Conservation (phyloP, 768 basidiomycete species). For the Epithele typhae region DNA sequence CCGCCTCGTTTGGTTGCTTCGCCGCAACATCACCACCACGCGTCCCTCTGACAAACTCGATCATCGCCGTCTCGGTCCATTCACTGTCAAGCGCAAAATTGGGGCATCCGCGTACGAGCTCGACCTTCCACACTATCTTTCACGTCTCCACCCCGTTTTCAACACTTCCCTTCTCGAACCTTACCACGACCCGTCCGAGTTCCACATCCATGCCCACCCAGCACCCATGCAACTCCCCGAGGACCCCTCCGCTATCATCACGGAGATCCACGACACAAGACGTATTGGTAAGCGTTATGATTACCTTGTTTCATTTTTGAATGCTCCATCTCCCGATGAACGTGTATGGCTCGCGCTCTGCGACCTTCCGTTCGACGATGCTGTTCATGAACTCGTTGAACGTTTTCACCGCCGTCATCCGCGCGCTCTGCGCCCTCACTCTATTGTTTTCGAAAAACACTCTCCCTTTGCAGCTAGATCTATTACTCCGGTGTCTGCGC, state of each 20-base stretch:
- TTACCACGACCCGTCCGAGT: slow-evolving; percentile 27
- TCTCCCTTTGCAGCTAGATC: no score
- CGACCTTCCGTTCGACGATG: slow-evolving; percentile 25
- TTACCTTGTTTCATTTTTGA: slow-evolving; percentile 32
- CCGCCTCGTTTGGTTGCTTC: slow-evolving; percentile 36
- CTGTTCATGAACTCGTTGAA: slow-evolving; percentile 25
- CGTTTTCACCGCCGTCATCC: slow-evolving; percentile 32
- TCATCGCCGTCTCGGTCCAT: slow-evolving; percentile 3
- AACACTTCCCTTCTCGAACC: slow-evolving; percentile 31
- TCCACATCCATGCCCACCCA: slow-evolving; percentile 24
- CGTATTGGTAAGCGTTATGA: slow-evolving; percentile 32
- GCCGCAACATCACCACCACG: slow-evolving; percentile 35
- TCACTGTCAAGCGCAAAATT: neutral
- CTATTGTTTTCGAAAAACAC: neutral
- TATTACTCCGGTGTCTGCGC: no score
- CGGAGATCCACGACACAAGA: slow-evolving; percentile 27
- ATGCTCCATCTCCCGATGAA: slow-evolving; percentile 23
- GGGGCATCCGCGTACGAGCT: slow-evolving; percentile 22
- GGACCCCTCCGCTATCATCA: slow-evolving; percentile 8
- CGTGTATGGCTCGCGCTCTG: slow-evolving; percentile 33
- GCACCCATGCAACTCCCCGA: slow-evolving; percentile 4
- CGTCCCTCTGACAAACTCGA: slow-evolving; percentile 36
- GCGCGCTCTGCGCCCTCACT: slow-evolving; percentile 26
- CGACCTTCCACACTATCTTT: slow-evolving; percentile 28
- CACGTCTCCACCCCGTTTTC: slow-evolving; percentile 35